A percentile compares a stretch with the other conserved stretches of the same genome.
Evolutionary conservation across 2,329 filamentous ascomycete genomes (phyloP).

Genomic region (Emmonsia crescens): DNA sequence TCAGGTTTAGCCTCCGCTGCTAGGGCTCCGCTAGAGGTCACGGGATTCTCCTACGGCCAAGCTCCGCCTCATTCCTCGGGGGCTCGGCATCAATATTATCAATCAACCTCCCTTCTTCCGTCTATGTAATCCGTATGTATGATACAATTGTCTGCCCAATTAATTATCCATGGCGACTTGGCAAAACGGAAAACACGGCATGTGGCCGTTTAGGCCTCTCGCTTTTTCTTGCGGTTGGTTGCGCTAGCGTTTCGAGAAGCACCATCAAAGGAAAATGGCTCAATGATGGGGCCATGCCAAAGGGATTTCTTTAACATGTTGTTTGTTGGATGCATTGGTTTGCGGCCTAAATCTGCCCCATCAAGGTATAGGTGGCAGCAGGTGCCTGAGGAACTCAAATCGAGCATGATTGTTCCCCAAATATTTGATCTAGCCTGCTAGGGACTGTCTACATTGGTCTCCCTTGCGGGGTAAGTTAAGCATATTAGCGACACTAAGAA

Average conservation of each 20-base stretch:
- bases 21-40: neutral
- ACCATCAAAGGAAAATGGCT: neutral
- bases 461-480: neutral
- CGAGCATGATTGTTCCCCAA: neutral
- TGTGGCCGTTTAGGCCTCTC: neutral
- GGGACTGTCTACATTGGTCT: neutral
- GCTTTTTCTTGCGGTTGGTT: neutral
- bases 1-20: slow-evolving; percentile 1
- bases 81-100: neutral
- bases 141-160: neutral
- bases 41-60: neutral
- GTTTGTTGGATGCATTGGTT: no score
- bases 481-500: no score
- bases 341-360: no score
- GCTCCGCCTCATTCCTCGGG: neutral
- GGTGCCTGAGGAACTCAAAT: no score
- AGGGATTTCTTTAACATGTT: no score
- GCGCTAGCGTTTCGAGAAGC: neutral
- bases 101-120: neutral
- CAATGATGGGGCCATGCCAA: no score
- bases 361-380: no score
- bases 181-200: neutral
- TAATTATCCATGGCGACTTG: neutral
- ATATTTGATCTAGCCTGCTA: neutral
- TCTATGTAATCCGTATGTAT: neutral